Base-by-base conservation (phyloP, 257 asterid genomes). In the Gentiana dahurica region DNA sequence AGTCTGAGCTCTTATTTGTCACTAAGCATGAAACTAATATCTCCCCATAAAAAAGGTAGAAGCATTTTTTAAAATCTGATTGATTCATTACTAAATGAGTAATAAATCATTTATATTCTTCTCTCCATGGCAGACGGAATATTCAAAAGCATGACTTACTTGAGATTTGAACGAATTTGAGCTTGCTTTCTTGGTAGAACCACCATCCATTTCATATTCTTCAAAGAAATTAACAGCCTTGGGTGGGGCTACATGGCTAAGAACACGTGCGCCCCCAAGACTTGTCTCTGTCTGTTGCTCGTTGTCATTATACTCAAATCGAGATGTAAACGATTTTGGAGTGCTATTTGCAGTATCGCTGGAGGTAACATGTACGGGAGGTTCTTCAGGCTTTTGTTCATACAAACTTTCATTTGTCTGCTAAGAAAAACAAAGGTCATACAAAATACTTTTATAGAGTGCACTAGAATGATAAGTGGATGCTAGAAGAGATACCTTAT, bases 351-450 rank as follows among this genome's bases (percentile, higher is more conserved):
- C 54, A 63, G 94, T 62, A 62, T 70, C 77, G 49, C 70, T 70
- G 34, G 88, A 59, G 66, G 94, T 64, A 65, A 83, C 70, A 72
- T 81, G 84, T 15, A 81, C 81, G 44, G 85, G 81, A 34, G 71
- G 71, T 66, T 83, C 98, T 68, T 81, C 95, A 55, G 96, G 98
- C 77, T 85, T 87, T 80, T 91, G 98, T 59, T 91, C 98, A 72
- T 91, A 91, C 54, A 91, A 89, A 72, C 82, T 81, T 78, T 87
- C 98, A 66, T 81, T 85, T 41, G 93, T 67, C 98, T 91, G 88
- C 86, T 54, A 4, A 8, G 65, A 8, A 24, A 69, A 61, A 60
- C 55, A 35, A 60, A 50, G 5, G 52, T 52, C 57, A 56, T 9
- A 24, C 24, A 24, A 24, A 24, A 24, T 24, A 24, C 24, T 24